Evolutionary conservation across 192 early-diverging fungal genomes (phyloP), one percentile per base, ranked within the genome.

Genomic region (Neocallimastix lanati): DNA sequence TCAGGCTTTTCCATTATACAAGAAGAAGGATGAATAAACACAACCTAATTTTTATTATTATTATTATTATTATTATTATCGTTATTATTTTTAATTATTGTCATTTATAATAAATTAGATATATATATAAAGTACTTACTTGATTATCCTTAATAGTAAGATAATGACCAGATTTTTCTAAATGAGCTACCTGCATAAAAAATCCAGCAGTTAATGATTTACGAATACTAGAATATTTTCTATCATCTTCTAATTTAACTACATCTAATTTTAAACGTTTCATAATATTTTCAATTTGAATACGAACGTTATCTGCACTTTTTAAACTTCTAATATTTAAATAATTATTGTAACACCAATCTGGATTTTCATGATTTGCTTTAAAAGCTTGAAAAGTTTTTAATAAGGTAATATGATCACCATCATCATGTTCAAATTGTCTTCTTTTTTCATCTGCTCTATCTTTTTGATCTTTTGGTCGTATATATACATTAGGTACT

Each of bases 131-230:
- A n/a, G n/a, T n/a, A 84, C 38, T 30, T 80, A 92, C 91, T 87
- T 98, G 96, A 83, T 99, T 95, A 85, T 99, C 98, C 88, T 98
- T 99, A 80, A 92, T 90, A 0, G 96, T 98, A 80, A 96, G 81
- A 84, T 98, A 99, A 80, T 92, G 90, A 1, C 94, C 95, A 27
- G 77, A 81, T 76, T 92, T 88, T 81, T 97, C 96, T 80, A 93
- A 84, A 85, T 98, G 95, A 4, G 94, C 98, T 11, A 96, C 96
- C 83, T 98, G 96, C 98, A 98, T 99, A 86, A 97, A 99, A 87
- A 93, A 98, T 29, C 98, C 98, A 29, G 96, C 86, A 0, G 91
- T 87, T 78, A 99, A 84, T 15, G 97, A 95, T 83, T 91, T 92
- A 77, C 96, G 90, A 80, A 99, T 97, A 79, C 95, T 94, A 15